Conservation (phyloP, 129 eudicot genomes). For the Kitagawia praeruptora region DNA sequence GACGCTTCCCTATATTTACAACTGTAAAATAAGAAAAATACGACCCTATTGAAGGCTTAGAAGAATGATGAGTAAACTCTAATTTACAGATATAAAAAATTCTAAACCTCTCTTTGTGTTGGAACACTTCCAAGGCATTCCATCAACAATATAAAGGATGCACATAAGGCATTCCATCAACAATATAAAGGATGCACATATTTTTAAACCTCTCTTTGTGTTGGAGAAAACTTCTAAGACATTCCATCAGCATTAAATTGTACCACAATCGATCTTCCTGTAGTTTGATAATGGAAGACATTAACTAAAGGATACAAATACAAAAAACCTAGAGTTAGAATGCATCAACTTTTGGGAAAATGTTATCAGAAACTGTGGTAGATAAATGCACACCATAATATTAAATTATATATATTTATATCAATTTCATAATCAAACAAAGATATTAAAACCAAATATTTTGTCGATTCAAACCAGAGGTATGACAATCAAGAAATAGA, state of each 20-base stretch:
- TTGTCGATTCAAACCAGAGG: background rate
- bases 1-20: conserved; percentile 64
- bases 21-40: conserved; percentile 2
- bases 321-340: background rate
- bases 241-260: conserved; percentile 96
- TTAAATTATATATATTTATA: too few species aligned
- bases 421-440: background rate
- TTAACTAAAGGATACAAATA: conserved; percentile 5
- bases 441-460: background rate
- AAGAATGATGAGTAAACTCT: background rate
- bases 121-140: too few species aligned
- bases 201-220: conserved; percentile 74
- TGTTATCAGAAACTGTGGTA: background rate
- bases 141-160: background rate
- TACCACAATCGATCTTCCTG: conserved; percentile 89
- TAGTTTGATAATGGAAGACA: conserved; percentile 12
- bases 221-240: conserved; percentile 91
- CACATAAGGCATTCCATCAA: background rate
- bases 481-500: too few species aligned
- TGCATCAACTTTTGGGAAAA: background rate
- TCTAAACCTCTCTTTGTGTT: background rate
- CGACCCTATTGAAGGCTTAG: background rate
- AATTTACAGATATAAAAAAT: background rate
- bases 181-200: background rate
- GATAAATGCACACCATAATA: background rate